A percentile compares a stretch with the other conserved stretches of the same genome.
phyloP scores from a whole-genome alignment of 2,329 filamentous ascomycete genomes.

The Colletotrichum sp. region DNA sequence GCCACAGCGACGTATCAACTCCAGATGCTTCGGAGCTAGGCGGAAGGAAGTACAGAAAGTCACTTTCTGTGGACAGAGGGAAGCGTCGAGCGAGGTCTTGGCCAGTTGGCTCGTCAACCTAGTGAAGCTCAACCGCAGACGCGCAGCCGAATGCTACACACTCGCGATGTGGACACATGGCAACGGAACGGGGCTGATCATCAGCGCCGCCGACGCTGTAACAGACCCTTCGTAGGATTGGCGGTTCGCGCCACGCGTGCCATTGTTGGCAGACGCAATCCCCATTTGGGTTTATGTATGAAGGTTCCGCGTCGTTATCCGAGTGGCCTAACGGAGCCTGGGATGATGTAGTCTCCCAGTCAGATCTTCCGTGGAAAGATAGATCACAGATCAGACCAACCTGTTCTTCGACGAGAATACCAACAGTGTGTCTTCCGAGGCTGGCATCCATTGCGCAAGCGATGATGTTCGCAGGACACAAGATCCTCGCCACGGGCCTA shows the following conservation, averaged over 20 bases:
- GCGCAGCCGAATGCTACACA: conserved; percentile 71
- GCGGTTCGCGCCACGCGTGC: conserved; percentile 19
- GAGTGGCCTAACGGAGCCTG: neutral
- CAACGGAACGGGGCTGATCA: conserved; percentile 68
- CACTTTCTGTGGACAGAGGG: conserved; percentile 56
- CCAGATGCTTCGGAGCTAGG: conserved; percentile 40
- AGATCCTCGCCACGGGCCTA: conserved; percentile 54
- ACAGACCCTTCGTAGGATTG: conserved; percentile 25
- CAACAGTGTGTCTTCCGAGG: conserved; percentile 57
- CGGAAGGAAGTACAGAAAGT: conserved; percentile 65
- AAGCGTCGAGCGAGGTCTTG: conserved; percentile 61
- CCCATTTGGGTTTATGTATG: neutral
- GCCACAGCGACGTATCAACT: conserved; percentile 56
- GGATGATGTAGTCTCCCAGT: neutral
- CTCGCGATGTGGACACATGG: conserved; percentile 67
- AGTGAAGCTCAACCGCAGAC: conserved; percentile 68
- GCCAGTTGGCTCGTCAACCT: conserved; percentile 50
- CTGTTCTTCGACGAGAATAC: conserved; percentile 63
- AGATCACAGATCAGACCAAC: conserved; percentile 67
- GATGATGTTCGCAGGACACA: conserved; percentile 61
- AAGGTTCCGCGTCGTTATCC: neutral
- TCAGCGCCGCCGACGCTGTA: conserved; percentile 63
- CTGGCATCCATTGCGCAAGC: conserved; percentile 69
- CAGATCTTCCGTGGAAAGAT: conserved; percentile 17
- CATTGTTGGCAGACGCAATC: conserved; percentile 28